These are phyloP conservation scores for Salinomyces thailandicus DNA, from an alignment of 2,329 filamentous ascomycete genomes.

Conservation along the genomic window DNA sequence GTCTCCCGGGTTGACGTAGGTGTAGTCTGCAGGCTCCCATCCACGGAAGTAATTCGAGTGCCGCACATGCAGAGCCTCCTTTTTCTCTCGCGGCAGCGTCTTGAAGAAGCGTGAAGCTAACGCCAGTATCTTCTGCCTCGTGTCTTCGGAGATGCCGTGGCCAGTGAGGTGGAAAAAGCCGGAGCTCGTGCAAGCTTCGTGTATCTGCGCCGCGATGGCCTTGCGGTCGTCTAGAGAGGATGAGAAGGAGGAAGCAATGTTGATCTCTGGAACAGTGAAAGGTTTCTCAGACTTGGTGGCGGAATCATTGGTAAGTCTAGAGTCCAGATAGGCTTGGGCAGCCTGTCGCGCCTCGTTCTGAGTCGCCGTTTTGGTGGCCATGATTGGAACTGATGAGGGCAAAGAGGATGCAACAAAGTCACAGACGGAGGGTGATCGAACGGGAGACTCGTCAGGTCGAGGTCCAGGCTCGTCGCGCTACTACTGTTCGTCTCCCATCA, in stretches of 20 bases:
- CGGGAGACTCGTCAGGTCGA: too few relatives aligned
- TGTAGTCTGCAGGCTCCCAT: slow-evolving; percentile 33
- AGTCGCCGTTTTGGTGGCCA: slow-evolving; percentile 10
- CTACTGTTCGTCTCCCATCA: too few relatives aligned
- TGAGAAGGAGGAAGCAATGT: slow-evolving; percentile 29
- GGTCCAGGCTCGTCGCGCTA: too few relatives aligned
- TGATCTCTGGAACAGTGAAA: slow-evolving; percentile 30
- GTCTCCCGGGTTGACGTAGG: slow-evolving; percentile 30
- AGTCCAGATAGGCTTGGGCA: slow-evolving; percentile 26
- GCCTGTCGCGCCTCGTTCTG: slow-evolving; percentile 25
- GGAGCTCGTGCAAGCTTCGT: slow-evolving; percentile 28
- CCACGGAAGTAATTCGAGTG: slow-evolving; percentile 31
- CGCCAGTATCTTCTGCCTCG: slow-evolving; percentile 24
- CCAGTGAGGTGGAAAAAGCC: slow-evolving; percentile 34
- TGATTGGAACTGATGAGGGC: too few relatives aligned
- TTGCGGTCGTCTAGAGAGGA: slow-evolving; percentile 22
- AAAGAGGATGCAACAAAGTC: too few relatives aligned
- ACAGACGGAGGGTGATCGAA: too few relatives aligned
- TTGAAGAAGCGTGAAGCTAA: slow-evolving; percentile 31
- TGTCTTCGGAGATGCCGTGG: slow-evolving; percentile 25
- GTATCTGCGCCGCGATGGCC: slow-evolving; percentile 30
- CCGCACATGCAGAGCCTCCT: slow-evolving; percentile 31
- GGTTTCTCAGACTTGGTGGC: slow-evolving; percentile 7
- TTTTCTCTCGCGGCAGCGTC: slow-evolving; percentile 23
- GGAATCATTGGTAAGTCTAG: slow-evolving; percentile 19